Evolutionary conservation across 163 green algal genomes (phyloP).

Genomic region (Chloromonas sp.): DNA sequence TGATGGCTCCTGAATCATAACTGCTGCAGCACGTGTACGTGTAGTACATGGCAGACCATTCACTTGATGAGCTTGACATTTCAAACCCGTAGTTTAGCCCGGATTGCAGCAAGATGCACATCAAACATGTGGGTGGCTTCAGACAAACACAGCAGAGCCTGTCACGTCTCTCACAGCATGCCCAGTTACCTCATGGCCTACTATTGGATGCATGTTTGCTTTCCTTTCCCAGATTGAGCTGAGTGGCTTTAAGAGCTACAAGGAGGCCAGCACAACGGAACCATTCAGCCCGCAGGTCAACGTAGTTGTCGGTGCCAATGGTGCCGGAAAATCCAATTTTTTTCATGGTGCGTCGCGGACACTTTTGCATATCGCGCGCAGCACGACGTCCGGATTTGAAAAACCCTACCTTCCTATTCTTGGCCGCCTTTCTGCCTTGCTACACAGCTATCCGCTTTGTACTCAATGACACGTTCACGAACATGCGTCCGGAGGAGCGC

Average conservation of each 20-base stretch:
- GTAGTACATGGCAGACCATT: too few relatives aligned
- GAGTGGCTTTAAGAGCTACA: conserved; percentile 94
- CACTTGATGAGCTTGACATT: too few relatives aligned
- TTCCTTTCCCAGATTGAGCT: conserved; percentile 14
- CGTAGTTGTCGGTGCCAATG: conserved; percentile 79
- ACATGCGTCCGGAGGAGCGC: conserved; percentile 74
- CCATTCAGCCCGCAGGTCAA: conserved; percentile 87
- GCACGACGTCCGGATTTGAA: too few relatives aligned
- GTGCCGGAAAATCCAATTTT: conserved; percentile 97
- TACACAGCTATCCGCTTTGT: conserved; percentile 94
- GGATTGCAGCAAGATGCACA: background rate
- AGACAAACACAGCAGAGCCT: background rate
- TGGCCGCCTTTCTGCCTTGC: background rate
- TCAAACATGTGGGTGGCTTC: background rate
- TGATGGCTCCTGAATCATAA: too few relatives aligned
- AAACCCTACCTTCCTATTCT: background rate
- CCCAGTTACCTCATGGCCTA: too few relatives aligned
- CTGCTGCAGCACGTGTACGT: too few relatives aligned
- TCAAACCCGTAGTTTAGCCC: too few relatives aligned
- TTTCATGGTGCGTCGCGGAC: conserved; percentile 77
- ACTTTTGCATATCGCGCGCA: too few relatives aligned
- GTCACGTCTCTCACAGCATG: too few relatives aligned
- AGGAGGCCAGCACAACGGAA: conserved; percentile 83
- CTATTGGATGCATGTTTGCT: too few relatives aligned
- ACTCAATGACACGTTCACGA: conserved; percentile 82